These are phyloP conservation scores for Yamadazyma mexicana DNA, from an alignment of 1,139 yeast genomes.

Conservation along the genomic window DNA sequence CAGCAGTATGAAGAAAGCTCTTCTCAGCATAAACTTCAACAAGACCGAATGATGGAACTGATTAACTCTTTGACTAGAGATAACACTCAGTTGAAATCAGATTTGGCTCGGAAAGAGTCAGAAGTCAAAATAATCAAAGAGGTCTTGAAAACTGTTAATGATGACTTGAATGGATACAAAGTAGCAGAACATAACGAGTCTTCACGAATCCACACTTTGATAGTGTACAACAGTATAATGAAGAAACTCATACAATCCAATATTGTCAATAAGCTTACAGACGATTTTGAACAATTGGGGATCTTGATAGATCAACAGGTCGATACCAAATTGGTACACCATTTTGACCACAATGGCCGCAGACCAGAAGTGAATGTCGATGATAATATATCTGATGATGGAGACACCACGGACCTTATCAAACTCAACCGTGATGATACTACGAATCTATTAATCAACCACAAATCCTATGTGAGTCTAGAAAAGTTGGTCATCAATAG, in stretches of 20 bases:
- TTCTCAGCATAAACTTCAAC: neutral
- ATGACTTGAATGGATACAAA: constrained; percentile 6
- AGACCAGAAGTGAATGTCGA: neutral
- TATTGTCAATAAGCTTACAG: constrained; percentile 11
- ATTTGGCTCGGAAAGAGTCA: neutral
- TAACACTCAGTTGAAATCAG: neutral
- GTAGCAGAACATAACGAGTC: constrained; percentile 1
- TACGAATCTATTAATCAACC: constrained; percentile 6
- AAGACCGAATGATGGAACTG: constrained; percentile 1
- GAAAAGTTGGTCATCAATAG: constrained; percentile 8
- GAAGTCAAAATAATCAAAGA: constrained; percentile 7
- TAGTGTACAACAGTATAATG: constrained; percentile 5
- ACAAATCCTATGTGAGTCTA: constrained; percentile 6
- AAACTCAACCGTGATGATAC: constrained; percentile 7
- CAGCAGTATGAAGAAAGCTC: constrained; percentile 5
- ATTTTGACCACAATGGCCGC: neutral
- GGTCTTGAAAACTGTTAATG: constrained; percentile 5
- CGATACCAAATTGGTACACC: constrained; percentile 1
- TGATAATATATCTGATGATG: constrained; percentile 3
- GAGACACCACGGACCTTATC: constrained; percentile 8
- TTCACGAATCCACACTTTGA: constrained; percentile 3
- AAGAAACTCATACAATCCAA: constrained; percentile 9
- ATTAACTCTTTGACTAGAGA: constrained; percentile 4
- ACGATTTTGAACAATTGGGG: constrained; percentile 11
- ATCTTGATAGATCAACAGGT: constrained; percentile 6